Evolutionary conservation across 2,329 filamentous ascomycete genomes (phyloP), one percentile per base, ranked within the genome.

Genomic region (Fonsecaea multimorphosa): DNA sequence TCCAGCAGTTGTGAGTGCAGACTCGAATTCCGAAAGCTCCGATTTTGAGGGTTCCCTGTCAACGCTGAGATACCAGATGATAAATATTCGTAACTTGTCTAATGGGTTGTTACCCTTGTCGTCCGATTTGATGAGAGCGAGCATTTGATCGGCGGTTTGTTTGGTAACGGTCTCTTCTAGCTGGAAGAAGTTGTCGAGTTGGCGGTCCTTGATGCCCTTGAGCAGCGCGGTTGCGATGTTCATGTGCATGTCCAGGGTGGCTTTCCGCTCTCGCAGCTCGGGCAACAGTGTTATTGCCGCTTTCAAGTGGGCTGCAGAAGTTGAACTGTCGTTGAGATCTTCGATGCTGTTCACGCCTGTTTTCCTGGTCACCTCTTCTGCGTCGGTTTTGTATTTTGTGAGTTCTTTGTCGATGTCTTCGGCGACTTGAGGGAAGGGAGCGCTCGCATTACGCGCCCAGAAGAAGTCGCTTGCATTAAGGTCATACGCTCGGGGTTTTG

Each of bases 231-330:
- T 94, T 2, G 96, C 84, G 65, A 98, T 97, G 76, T 96, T 97
- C 95, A 99, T 99, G 77, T 99, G 95, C 91, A 97, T 98, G 76
- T 97, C 95, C 4, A 99, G 85, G 22, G 90, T 86, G n/a, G 89
- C 89, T 77, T 99, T 99, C 65, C 95, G 89, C 78, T 98, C 95
- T 69, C 93, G 86, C 71, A 99, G 84, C 77, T 98, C 94, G 0
- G 95, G 96, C 14, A 99, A 83, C 24, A 97, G 82, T 0, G 94
- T 96, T 73, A 99, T 97, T 12, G 94, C 96, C 2, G 93, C 92
- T 79, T 98, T 99, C 53, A 99, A 85, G 77, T 99, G 95, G 73
- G 96, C 92, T 16, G 95, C 93, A 64, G 92, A 96, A 44, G 92
- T 89, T 72, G 90, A 91, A 1, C 91, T 92, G 74, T 97, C 93